Base-by-base conservation (phyloP, 2,329 filamentous ascomycete genomes). In the Penicillium corylophilum region DNA sequence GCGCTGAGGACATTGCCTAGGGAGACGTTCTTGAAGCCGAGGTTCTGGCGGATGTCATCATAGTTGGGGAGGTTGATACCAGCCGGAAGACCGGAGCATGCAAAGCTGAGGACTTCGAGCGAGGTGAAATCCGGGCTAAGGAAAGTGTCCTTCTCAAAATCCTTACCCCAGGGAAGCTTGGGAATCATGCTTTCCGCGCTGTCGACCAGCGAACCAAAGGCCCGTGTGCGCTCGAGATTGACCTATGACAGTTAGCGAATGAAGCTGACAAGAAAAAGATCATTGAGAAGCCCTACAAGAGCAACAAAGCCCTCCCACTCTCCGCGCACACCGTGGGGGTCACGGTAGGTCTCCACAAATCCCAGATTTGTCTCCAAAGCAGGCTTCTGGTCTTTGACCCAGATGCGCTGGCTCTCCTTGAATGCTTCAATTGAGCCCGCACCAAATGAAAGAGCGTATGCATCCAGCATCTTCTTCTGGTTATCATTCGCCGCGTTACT, bases 91-190 rank as follows among this genome's bases (percentile, higher is more conserved):
- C 82, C 83, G 47, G 79, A 82, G 8, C 82, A 81, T 20, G 82
- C 81, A 62, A 96, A 96, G 1, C 88, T 90, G 54, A 96, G 74
- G 2, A 96, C 91, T 71, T 99, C 94, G 1, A 97, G 80, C 9
- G 89, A 94, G 0, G 94, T 97, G 68, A 99, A 99, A 70, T 99
- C 94, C 0, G 94, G 94, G 46, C 90, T 93, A 31, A 95, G 75
- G 73, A 99, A 99, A 66, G 88, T 91, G 77, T 96, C 92, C 74
- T 97, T 97, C 70, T 99, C 94, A 60, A 97, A 99, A 0, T 90
- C 88, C 42, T 83, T 82, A 31, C 79, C 77, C 94, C 94, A 99
- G 0, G 94, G 94, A 13, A 99, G 77, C 56, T 95, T 84, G 6
- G 91, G 90, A 46, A 99, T 96, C 68, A 96, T 86, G 41, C 79